A percentile compares a stretch with the other conserved stretches of the same genome.
phyloP scores from a whole-genome alignment of 2,329 filamentous ascomycete genomes.

The Xylaria digitata region DNA sequence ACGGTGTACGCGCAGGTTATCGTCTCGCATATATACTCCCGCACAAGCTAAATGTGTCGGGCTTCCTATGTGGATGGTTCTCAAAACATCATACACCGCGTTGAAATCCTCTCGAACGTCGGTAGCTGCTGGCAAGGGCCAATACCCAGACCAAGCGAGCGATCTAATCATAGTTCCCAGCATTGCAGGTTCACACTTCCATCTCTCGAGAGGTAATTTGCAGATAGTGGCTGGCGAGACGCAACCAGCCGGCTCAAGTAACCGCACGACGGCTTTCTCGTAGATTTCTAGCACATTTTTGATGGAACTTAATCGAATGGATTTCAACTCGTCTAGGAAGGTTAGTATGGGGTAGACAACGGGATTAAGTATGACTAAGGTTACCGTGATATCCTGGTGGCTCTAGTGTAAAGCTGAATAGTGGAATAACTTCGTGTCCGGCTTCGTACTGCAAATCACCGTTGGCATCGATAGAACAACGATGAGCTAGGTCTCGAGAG shows the following conservation, averaged over 20 bases:
- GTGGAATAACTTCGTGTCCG: not conserved
- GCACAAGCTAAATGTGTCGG: not conserved
- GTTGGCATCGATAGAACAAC: constrained; percentile 3
- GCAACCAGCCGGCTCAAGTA: not conserved
- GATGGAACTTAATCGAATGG: constrained; percentile 10
- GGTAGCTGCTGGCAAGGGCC: constrained; percentile 30
- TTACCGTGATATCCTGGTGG: constrained; percentile 25
- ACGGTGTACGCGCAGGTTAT: not conserved
- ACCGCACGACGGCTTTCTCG: not conserved
- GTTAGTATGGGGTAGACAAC: not conserved
- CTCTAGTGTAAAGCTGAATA: constrained; percentile 25
- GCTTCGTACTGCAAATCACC: constrained; percentile 11
- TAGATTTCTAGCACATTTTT: constrained; percentile 5
- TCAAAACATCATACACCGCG: not conserved
- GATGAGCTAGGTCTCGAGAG: not conserved
- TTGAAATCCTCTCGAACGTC: constrained; percentile 4
- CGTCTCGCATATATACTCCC: not conserved
- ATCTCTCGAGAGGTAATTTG: not conserved
- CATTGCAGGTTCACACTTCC: constrained; percentile 31
- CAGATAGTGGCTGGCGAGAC: not conserved
- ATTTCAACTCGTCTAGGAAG: constrained; percentile 13
- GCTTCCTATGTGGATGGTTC: not conserved
- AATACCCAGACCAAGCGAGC: constrained; percentile 19
- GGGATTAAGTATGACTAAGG: too few species aligned
- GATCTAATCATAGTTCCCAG: constrained; percentile 34